Evolutionary conservation across 257 asterid species (phyloP), one percentile per base, ranked within the genome.

Genomic region (Parsonsia alboflavescens): DNA sequence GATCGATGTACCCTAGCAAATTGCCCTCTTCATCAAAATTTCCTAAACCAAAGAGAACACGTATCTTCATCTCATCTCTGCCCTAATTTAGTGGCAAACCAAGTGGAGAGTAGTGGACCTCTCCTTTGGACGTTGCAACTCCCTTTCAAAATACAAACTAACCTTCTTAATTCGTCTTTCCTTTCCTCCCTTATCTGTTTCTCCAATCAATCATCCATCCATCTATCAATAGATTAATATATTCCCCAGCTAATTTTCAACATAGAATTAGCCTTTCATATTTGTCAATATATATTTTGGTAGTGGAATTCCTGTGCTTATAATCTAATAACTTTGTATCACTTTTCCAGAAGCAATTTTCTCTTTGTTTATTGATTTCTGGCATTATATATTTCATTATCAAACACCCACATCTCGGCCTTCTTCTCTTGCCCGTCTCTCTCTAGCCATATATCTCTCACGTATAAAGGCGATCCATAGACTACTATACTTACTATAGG

Each of bases 401-500:
- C 80, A 75, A 75, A 63, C 64, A 65, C 66, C 58, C 24, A 33
- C 17, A 61, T 61, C 17, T 26, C 33, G n/a, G n/a, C n/a, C n/a
- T n/a, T 26, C 41, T 26, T 59, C 36, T 21, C 36, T 68, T 19
- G n/a, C 21, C 68, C n/a, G 7, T 58, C 42, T 58, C 33, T 62
- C 76, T 28, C 49, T n/a, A n/a, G n/a, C n/a, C n/a, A n/a, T n/a
- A n/a, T n/a, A n/a, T n/a, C 68, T 62, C 74, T 63, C 66, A 63
- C 56, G 22, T 70, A 75, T 33, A 71, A 71, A 71, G 75, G 75
- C 57, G 59, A 71, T 75, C 71, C 83, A 75, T 75, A 80, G 80
- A 75, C 70, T 79, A 71, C 77, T 33, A 33, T 33, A 1, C 39
- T 33, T 33, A 33, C 39, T 1, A 1, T 65, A 75, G 59, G 77